Conservation (phyloP, 768 basidiomycete species). For the Panellus pusillus region DNA sequence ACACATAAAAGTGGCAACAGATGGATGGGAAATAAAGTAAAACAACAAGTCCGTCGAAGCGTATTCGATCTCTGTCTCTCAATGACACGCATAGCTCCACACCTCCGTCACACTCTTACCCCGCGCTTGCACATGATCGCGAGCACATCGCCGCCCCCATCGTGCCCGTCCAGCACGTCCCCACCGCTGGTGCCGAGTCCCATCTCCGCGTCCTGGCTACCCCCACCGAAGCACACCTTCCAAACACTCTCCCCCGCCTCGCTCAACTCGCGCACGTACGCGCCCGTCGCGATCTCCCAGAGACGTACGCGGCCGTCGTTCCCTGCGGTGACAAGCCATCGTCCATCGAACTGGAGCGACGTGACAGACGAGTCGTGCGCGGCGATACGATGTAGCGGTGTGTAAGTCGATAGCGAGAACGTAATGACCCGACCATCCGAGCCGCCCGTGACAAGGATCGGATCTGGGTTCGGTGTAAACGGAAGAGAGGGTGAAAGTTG, state of each 20-base stretch:
- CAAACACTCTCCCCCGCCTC: constrained; percentile 82
- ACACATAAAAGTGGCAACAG: neutral
- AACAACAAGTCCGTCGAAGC: neutral
- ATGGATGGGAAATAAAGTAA: neutral
- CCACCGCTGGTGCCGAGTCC: constrained; percentile 2
- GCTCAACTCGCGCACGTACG: constrained; percentile 72
- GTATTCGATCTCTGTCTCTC: too few relatives aligned
- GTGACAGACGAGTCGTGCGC: constrained; percentile 91
- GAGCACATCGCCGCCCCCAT: constrained; percentile 57
- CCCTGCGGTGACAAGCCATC: constrained; percentile 81
- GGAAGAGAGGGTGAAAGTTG: constrained; percentile 60
- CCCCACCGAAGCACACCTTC: constrained; percentile 73
- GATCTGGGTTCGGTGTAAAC: constrained; percentile 78
- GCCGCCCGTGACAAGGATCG: constrained; percentile 64
- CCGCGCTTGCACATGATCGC: constrained; percentile 80
- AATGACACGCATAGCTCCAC: constrained; percentile 32
- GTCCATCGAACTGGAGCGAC: constrained; percentile 80
- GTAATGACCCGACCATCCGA: constrained; percentile 82
- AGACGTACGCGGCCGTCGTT: constrained; percentile 83
- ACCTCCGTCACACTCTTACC: constrained; percentile 89
- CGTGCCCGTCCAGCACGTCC: constrained; percentile 52
- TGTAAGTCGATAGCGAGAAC: constrained; percentile 51
- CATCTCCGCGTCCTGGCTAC: constrained; percentile 16
- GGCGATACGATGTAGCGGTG: constrained; percentile 62
- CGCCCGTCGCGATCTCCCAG: constrained; percentile 66